phyloP scores from a whole-genome alignment of 352 stramenopile species.

The Saprolegnia parasitica region DNA sequence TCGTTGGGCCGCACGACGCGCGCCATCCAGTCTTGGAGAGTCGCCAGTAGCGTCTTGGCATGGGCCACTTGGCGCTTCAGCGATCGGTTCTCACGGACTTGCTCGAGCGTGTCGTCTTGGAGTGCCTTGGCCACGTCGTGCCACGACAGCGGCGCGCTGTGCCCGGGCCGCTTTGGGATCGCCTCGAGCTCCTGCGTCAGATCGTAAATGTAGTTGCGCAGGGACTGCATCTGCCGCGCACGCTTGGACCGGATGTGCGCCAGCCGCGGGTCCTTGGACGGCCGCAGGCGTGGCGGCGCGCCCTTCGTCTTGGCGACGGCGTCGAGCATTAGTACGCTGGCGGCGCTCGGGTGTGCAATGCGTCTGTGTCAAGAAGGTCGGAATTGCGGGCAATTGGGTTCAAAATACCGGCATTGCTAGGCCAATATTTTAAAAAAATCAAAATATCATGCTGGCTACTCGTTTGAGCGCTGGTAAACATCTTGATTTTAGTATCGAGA shows the following conservation, averaged over 20 bases:
- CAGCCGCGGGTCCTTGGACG: conserved; percentile 4
- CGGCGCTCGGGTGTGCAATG: too few species aligned
- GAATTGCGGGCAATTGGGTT: too few species aligned
- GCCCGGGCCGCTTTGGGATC: not conserved
- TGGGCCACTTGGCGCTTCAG: conserved; percentile 23
- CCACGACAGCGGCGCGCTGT: conserved; percentile 12
- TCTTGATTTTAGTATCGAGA: too few species aligned
- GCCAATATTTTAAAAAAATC: too few species aligned
- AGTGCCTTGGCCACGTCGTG: conserved; percentile 15
- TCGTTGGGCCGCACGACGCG: not conserved
- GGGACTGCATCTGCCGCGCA: conserved; percentile 7
- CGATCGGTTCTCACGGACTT: conserved; percentile 18
- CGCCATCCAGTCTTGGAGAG: not conserved
- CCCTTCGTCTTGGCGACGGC: too few species aligned
- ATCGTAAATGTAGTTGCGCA: conserved; percentile 26
- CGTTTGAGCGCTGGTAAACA: too few species aligned
- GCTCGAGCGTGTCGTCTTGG: conserved; percentile 23
- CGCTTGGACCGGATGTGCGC: conserved; percentile 11
- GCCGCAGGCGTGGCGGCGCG: not conserved
- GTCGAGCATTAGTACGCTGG: too few species aligned
- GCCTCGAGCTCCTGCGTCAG: not conserved
- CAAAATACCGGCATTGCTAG: too few species aligned
- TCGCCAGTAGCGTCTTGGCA: not conserved
- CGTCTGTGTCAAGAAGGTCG: too few species aligned
- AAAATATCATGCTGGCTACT: too few species aligned